Evolutionary conservation across 768 basidiomycete species (phyloP), one percentile per base, ranked within the genome.

Genomic region (Fistulinella prunicolor): DNA sequence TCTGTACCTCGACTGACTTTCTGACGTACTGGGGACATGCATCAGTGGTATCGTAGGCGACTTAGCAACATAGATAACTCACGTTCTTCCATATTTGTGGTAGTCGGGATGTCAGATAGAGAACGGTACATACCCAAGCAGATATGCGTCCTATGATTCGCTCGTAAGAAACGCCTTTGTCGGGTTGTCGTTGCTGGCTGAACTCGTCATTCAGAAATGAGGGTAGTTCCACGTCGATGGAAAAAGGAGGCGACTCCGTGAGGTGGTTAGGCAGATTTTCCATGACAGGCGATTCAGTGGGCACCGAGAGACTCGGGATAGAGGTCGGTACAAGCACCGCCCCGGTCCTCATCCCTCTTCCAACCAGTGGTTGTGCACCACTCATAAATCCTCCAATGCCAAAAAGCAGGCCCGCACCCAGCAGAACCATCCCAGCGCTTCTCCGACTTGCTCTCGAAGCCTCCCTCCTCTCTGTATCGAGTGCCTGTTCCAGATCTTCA

Each of bases 11-110:
- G 16, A 94, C 90, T 38, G 93, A 95, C 75, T 94, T 92, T 46
- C 94, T 79, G 46, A 78, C 82, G 61, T 79, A 94, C 92, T 95
- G 56, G 42, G 24, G 20, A 8, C 17, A 49, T 16, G n/a, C 19
- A 7, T 53, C 22, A 41, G 44, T 51, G 1, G 43, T 24, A 37
- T 39, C 9, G 39, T 49, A 39, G 42, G 30, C 30, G 26, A 47
- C 14, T 8, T 30, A 38, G 37, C 19, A 42, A 19, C 20, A 40
- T 26, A 23, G 42, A 19, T 21, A 30, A 82, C 92, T 65, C 66
- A 96, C 94, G 61, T 97, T 97, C 69, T 94, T 95, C 96, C 96
- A 98, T 54, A 99, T 96, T 67, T 99, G 96, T 19, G 96, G 96
- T 59, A 99, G 69, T 50, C 96, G 82, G 3, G 88, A 90, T 3